Evolutionary conservation across 2,329 filamentous ascomycete species (phyloP).

Genomic region (Shiraia bambusicola): DNA sequence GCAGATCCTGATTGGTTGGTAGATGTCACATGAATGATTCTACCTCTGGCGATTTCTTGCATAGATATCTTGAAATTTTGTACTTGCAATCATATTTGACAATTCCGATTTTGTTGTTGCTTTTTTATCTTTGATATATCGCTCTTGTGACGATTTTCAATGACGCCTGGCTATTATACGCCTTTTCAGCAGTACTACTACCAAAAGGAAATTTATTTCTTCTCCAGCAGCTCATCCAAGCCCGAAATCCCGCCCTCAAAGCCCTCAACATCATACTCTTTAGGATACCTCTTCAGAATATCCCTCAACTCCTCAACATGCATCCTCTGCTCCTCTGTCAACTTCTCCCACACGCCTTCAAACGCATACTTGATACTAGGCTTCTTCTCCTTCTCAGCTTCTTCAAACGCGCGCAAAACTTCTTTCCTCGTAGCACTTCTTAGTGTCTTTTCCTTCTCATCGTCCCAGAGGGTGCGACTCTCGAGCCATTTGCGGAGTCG

Average conservation of each 20-base stretch:
- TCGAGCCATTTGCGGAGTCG: conserved; percentile 90
- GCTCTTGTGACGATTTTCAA: too few relatives aligned
- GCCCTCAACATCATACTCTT: conserved; percentile 82
- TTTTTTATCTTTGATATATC: too few relatives aligned
- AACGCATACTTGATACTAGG: conserved; percentile 73
- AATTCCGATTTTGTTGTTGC: too few relatives aligned
- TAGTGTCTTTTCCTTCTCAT: conserved; percentile 74
- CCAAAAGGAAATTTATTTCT: neutral
- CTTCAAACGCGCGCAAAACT: conserved; percentile 78
- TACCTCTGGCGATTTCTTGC: too few relatives aligned
- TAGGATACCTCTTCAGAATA: conserved; percentile 82
- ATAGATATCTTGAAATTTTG: neutral
- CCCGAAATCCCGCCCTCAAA: conserved; percentile 73
- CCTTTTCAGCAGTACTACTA: too few relatives aligned
- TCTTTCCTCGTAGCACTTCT: conserved; percentile 69
- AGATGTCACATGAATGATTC: conserved; percentile 28
- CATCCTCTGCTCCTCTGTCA: conserved; percentile 74
- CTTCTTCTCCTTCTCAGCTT: conserved; percentile 80
- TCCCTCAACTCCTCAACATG: conserved; percentile 77
- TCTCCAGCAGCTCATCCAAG: conserved; percentile 48
- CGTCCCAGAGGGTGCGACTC: conserved; percentile 77
- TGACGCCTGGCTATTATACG: too few relatives aligned
- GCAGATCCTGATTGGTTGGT: conserved; percentile 65
- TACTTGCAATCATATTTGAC: neutral
- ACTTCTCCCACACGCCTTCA: conserved; percentile 82